Percentiles rank a stretch among this genome's conserved stretches.
Evolutionary conservation across 1,284 basidiomycete genomes (phyloP).

Genomic region (Pseudozyma thailandica): DNA sequence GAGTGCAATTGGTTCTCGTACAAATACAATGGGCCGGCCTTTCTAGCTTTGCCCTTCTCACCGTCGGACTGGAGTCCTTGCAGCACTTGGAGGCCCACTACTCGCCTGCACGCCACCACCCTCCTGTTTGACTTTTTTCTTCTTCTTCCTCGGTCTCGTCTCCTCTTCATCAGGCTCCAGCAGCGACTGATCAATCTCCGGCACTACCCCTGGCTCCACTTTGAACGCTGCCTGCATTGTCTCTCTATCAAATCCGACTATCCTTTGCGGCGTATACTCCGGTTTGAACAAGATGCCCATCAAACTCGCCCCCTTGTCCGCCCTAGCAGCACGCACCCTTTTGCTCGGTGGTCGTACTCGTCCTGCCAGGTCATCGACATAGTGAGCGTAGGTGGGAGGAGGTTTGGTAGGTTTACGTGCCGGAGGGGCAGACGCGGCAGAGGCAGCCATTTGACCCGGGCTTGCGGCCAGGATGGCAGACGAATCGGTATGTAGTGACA

Average conservation of each 20-base stretch:
- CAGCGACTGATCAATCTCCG: conserved; percentile 43
- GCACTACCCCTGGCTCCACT: conserved; percentile 35
- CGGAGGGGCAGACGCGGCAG: conserved; percentile 27
- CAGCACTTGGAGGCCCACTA: conserved; percentile 15
- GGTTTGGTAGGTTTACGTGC: conserved; percentile 41
- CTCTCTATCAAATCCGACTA: conserved; percentile 46
- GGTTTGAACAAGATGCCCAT: conserved; percentile 47
- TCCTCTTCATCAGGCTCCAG: conserved; percentile 53
- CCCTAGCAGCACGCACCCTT: conserved; percentile 16
- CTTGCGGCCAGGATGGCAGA: conserved; percentile 41
- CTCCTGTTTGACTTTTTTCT: conserved; percentile 31
- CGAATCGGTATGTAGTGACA: conserved; percentile 36
- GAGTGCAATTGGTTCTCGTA: neutral
- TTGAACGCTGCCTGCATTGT: conserved; percentile 42
- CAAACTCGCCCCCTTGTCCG: conserved; percentile 22
- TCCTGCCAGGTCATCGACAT: conserved; percentile 43
- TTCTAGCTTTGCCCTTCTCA: neutral
- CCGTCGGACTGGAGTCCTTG: conserved; percentile 18
- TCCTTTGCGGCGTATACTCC: conserved; percentile 48
- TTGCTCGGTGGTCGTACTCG: conserved; percentile 40
- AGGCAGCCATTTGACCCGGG: conserved; percentile 31
- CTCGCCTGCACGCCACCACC: conserved; percentile 1
- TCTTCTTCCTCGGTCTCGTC: conserved; percentile 39
- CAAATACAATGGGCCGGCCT: conserved; percentile 11
- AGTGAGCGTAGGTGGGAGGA: conserved; percentile 47